These are phyloP conservation scores for Diaporthe citriasiana DNA, from an alignment of 2,329 filamentous ascomycete genomes.

Conservation along the genomic window DNA sequence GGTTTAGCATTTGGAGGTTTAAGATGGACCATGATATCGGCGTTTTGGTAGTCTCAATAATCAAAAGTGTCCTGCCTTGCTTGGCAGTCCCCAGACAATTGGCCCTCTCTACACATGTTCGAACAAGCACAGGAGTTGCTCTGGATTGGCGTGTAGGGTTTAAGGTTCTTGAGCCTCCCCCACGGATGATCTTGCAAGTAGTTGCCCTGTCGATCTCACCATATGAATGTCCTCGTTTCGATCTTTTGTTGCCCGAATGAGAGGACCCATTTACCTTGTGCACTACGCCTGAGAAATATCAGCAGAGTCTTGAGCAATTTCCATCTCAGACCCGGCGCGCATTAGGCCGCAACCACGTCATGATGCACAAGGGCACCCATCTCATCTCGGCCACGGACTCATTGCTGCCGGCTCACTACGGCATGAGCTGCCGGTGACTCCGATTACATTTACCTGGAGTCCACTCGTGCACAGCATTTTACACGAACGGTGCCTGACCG, in stretches of 20 bases:
- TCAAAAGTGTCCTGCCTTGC: constrained; percentile 25
- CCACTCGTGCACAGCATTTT: neutral
- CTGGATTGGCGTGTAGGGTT: too few species aligned
- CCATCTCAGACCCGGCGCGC: neutral
- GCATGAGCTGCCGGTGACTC: neutral
- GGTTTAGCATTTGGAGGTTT: constrained; percentile 31
- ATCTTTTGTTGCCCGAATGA: neutral
- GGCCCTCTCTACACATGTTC: neutral
- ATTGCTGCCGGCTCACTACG: neutral
- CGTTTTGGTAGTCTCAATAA: constrained; percentile 31
- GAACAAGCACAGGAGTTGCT: neutral
- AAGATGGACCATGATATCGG: constrained; percentile 27
- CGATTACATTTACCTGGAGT: neutral
- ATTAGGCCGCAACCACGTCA: constrained; percentile 3
- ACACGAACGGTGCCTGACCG: neutral
- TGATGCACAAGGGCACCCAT: neutral
- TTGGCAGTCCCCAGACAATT: constrained; percentile 10
- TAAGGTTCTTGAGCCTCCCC: neutral
- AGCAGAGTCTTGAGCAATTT: neutral
- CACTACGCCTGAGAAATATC: neutral
- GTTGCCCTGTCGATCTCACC: neutral
- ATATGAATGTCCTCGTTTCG: neutral
- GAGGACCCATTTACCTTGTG: neutral
- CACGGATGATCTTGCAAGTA: neutral
- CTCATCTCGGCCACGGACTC: neutral